These are phyloP conservation scores for Rhodotorula taiwanensis DNA, from an alignment of 768 basidiomycete species.

Conservation along the genomic window DNA sequence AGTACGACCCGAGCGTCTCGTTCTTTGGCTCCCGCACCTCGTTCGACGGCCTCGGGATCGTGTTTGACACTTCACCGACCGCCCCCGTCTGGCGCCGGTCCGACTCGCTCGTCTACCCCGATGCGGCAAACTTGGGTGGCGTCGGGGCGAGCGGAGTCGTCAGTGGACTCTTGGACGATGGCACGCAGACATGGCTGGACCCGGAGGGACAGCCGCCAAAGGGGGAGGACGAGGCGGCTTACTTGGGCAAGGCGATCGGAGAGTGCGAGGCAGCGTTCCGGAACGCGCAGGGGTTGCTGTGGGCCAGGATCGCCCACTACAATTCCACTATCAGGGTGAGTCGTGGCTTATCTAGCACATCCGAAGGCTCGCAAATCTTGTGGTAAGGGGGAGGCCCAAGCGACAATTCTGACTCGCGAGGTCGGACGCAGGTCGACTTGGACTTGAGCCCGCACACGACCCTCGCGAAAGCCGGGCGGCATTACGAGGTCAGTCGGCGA, in stretches of 20 bases:
- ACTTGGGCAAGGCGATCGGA: conserved; percentile 33
- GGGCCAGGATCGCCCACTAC: conserved; percentile 38
- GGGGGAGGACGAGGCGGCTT: conserved; percentile 35
- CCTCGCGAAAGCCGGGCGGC: conserved; percentile 35
- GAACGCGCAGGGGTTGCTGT: conserved; percentile 39
- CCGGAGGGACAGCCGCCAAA: conserved; percentile 9
- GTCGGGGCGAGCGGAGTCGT: conserved; percentile 36
- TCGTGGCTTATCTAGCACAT: no score
- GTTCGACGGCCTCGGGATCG: conserved; percentile 41
- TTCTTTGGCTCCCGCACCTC: conserved; percentile 36
- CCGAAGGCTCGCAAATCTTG: no score
- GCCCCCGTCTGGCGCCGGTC: conserved; percentile 33
- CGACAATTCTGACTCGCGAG: no score
- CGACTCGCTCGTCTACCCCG: conserved; percentile 17
- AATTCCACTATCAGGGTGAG: conserved; percentile 34
- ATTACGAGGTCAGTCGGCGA: conserved; percentile 33
- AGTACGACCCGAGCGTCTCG: conserved; percentile 32
- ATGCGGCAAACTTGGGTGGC: background rate
- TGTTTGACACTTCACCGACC: conserved; percentile 38
- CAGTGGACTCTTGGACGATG: conserved; percentile 39
- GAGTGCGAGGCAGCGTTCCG: conserved; percentile 41
- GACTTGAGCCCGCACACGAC: conserved; percentile 41
- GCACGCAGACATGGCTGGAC: conserved; percentile 34
- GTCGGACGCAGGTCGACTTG: conserved; percentile 33
- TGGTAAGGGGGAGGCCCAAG: no score